Base-by-base conservation (phyloP, 2,329 filamentous ascomycete genomes). In the Colletotrichum sp. region DNA sequence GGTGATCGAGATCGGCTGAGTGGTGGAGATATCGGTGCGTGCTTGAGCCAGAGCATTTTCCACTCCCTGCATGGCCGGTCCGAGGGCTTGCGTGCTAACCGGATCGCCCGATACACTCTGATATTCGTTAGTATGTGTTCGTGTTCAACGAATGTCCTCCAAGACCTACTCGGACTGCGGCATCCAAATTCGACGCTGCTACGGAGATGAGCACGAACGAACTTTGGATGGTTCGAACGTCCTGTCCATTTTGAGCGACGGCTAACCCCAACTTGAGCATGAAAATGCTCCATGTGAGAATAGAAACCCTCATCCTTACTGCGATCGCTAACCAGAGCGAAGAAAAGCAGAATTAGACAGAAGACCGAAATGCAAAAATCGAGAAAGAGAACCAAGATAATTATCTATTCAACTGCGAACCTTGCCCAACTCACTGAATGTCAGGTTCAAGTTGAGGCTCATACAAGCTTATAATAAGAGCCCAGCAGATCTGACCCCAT, bases 1-100 rank as follows among this genome's bases (percentile, higher is more conserved):
- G n/a, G 79, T 77, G 3, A 82, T 57, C 2, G 79, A 80, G 32
- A 82, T 79, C n/a, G 78, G 76, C 32, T 77, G 72, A 8, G 79
- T 78, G 15, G 77, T 77, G 8, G 77, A 6, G 55, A 74, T 32
- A 24, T 77, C 70, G 44, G 34, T 34, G 2, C 70, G 69, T 16
- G 69, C 76, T 18, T 78, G 69, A 12, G 73, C 63, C 24, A 78
- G 74, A 10, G 76, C 76, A 18, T 57, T 39, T 32, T 78, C 76
- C 15, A 78, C 52, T 18, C 39, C 70, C 44, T 73, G 26, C 9
- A 65, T 28, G 2, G 76, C 74, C 5, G 57, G 44, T 5, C 3
- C 21, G 3, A 78, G 67, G 21, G 60, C 66, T 15, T n/a, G 21
- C 13, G 74, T 62, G 18, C 36, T 74, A 6, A 6, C 59, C 16